phyloP scores from a whole-genome alignment of 2,329 filamentous ascomycete species.

The Penicillium sp. region DNA sequence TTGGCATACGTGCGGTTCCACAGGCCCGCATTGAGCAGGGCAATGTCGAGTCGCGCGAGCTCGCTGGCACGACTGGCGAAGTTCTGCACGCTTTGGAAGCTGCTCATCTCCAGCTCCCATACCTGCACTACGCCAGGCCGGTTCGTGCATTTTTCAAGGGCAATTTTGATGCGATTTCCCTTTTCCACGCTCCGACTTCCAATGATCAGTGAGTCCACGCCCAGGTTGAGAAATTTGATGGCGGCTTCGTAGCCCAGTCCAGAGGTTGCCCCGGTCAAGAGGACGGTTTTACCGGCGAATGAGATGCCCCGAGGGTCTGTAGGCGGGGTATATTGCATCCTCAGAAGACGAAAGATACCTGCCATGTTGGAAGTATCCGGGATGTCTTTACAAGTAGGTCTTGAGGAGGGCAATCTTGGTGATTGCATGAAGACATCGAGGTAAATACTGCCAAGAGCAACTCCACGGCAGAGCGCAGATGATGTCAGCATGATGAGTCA shows the following conservation, averaged over 20 bases:
- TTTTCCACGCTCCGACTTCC: slow-evolving; percentile 46
- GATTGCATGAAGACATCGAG: too few relatives aligned
- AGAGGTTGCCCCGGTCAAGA: slow-evolving; percentile 52
- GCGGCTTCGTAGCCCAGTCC: slow-evolving; percentile 53
- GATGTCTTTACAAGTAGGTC: too few relatives aligned
- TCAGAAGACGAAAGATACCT: slow-evolving; percentile 30
- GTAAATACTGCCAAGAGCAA: not conserved
- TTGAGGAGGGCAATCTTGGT: too few relatives aligned
- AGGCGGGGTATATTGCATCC: slow-evolving; percentile 35
- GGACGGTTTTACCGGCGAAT: slow-evolving; percentile 47
- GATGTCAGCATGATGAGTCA: slow-evolving; percentile 9
- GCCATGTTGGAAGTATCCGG: slow-evolving; percentile 24
- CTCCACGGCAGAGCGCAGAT: not conserved
- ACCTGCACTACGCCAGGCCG: slow-evolving; percentile 40
- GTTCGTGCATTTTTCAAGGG: slow-evolving; percentile 36
- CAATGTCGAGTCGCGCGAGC: slow-evolving; percentile 45
- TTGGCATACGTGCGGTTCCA: slow-evolving; percentile 38
- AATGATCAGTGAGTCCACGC: slow-evolving; percentile 46
- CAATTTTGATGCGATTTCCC: slow-evolving; percentile 42
- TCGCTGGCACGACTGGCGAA: slow-evolving; percentile 44
- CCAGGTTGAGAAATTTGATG: slow-evolving; percentile 46
- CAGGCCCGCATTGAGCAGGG: slow-evolving; percentile 48
- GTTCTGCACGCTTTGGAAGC: slow-evolving; percentile 44
- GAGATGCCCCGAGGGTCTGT: slow-evolving; percentile 37
- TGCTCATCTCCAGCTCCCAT: slow-evolving; percentile 49